Evolutionary conservation across 495 filamentous ascomycete species (phyloP).

Genomic region (Talaromyces ruber): DNA sequence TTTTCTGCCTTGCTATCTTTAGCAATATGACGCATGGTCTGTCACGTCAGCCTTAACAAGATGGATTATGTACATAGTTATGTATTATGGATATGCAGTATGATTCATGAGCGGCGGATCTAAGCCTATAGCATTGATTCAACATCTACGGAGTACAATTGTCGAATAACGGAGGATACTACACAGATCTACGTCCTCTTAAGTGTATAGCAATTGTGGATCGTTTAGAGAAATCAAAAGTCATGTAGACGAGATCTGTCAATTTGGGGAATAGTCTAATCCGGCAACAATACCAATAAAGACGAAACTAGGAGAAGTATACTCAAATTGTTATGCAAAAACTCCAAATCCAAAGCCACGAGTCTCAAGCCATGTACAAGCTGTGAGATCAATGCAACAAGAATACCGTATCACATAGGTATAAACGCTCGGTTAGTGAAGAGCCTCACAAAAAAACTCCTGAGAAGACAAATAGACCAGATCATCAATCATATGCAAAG

Average conservation of each 20-base stretch:
- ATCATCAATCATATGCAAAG: conserved; percentile 7
- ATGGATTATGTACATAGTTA: background rate
- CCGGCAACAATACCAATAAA: background rate
- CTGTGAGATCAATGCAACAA: background rate
- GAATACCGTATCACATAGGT: conserved; percentile 4
- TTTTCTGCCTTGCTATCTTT: background rate
- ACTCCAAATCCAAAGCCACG: background rate
- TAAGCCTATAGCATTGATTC: background rate
- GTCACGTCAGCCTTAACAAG: background rate
- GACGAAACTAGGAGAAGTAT: background rate
- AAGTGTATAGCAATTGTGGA: background rate
- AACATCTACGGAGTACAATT: background rate
- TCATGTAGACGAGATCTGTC: background rate
- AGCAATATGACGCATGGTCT: background rate
- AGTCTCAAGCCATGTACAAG: background rate
- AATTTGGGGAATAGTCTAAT: background rate
- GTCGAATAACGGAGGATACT: background rate
- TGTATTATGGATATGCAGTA: background rate
- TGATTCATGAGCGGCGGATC: background rate
- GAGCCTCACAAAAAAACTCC: background rate
- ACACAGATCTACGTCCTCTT: background rate
- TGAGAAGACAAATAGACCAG: conserved; percentile 1
- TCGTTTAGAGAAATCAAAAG: background rate
- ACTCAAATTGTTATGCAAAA: background rate
- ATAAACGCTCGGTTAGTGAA: conserved; percentile 4